Evolutionary conservation across 306 rosid species (phyloP).

Genomic region (Vigna nakashimae): DNA sequence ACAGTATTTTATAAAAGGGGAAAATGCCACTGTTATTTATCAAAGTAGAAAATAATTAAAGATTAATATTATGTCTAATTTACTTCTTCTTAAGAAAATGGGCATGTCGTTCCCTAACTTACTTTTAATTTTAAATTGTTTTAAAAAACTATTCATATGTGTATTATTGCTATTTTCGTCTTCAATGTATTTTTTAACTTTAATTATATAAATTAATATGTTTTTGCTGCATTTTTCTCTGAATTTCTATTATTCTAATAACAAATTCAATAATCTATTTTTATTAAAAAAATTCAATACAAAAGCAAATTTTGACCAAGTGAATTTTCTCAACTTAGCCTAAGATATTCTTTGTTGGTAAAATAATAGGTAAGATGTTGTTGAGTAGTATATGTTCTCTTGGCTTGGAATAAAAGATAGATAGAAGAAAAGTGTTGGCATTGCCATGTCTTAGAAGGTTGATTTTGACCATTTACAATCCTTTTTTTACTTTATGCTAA

Average conservation of each 20-base stretch:
- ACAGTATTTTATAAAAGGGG: background rate
- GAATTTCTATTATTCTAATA: background rate
- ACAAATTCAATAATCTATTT: background rate
- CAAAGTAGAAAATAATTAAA: background rate
- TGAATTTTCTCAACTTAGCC: background rate
- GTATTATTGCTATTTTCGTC: background rate
- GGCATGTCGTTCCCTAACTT: background rate
- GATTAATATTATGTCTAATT: background rate
- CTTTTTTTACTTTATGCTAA: background rate
- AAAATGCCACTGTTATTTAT: too few relatives aligned
- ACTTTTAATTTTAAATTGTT: background rate
- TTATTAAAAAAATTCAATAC: background rate
- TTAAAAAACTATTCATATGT: background rate
- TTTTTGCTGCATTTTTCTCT: background rate
- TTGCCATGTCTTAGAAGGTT: background rate
- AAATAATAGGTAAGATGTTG: background rate
- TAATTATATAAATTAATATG: background rate
- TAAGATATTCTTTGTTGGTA: background rate
- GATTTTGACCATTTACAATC: slow-evolving; percentile 3
- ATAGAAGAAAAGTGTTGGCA: background rate
- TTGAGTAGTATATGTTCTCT: background rate
- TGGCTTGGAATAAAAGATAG: background rate
- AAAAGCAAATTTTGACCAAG: background rate
- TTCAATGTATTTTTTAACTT: background rate
- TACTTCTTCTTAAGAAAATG: background rate